phyloP scores from a whole-genome alignment of 2,329 filamentous ascomycete genomes.

The Coniochaeta pulveracea region DNA sequence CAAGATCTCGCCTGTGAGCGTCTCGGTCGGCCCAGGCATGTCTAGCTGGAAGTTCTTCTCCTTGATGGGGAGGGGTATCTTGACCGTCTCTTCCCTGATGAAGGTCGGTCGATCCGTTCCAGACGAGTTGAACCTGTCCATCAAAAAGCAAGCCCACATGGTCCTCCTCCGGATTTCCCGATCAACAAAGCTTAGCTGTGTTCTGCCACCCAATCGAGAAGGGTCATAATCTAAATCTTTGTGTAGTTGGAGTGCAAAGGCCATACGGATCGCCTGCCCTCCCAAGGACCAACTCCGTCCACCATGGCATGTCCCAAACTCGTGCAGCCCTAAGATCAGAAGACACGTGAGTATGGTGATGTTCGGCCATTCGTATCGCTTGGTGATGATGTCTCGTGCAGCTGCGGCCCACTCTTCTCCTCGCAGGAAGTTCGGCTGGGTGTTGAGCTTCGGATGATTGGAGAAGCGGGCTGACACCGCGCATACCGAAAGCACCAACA shows the following conservation, averaged over 20 bases:
- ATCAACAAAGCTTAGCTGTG: constrained; percentile 76
- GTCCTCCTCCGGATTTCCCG: constrained; percentile 84
- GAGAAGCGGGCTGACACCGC: constrained; percentile 94
- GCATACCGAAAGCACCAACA: constrained; percentile 86
- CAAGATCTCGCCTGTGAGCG: constrained; percentile 59
- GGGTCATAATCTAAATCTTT: constrained; percentile 81
- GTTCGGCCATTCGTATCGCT: constrained; percentile 87
- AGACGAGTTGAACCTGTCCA: constrained; percentile 96
- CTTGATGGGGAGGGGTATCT: constrained; percentile 82
- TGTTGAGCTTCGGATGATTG: constrained; percentile 68
- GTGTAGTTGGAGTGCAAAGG: constrained; percentile 88
- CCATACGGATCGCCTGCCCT: constrained; percentile 93
- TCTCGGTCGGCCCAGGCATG: constrained; percentile 79
- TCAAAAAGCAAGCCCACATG: constrained; percentile 97
- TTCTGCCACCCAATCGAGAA: constrained; percentile 46
- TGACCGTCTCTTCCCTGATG: constrained; percentile 77
- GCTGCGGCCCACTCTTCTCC: constrained; percentile 85
- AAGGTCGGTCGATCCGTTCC: constrained; percentile 88
- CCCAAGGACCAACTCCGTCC: constrained; percentile 93
- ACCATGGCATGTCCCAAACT: constrained; percentile 94
- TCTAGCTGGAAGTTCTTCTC: constrained; percentile 86
- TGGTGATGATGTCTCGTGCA: constrained; percentile 78
- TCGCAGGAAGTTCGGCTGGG: constrained; percentile 69
- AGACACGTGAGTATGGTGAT: constrained; percentile 92
- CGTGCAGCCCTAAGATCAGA: constrained; percentile 78